Evolutionary conservation across 441 rosid species (phyloP).

Genomic region (Erodium trifolium): DNA sequence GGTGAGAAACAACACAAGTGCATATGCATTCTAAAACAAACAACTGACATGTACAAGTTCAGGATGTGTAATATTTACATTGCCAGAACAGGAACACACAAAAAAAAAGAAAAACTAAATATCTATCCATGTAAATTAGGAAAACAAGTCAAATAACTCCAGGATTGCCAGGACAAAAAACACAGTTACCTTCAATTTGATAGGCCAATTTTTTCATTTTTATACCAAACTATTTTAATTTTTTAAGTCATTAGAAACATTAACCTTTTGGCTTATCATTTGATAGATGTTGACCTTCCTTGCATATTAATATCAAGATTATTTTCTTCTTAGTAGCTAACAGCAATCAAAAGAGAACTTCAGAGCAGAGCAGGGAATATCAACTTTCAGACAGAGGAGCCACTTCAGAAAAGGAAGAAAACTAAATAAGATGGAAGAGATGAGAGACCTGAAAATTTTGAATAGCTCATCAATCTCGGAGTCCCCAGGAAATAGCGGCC

Average conservation of each 20-base stretch:
- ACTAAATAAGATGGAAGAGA: not conserved
- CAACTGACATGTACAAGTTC: not conserved
- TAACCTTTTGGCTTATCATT: not conserved
- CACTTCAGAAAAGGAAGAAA: not conserved
- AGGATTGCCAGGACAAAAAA: not conserved
- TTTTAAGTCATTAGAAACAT: not conserved
- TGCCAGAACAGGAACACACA: not conserved
- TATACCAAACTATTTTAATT: too few relatives aligned
- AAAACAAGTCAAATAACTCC: not conserved
- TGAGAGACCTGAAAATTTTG: slow-evolving; percentile 79
- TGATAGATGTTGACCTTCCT: not conserved
- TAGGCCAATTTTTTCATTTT: not conserved
- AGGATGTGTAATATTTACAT: not conserved
- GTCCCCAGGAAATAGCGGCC: slow-evolving; percentile 93
- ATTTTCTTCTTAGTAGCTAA: not conserved
- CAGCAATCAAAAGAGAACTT: not conserved
- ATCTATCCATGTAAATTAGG: not conserved
- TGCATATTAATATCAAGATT: not conserved
- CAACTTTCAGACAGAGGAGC: not conserved
- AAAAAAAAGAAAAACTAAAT: too few relatives aligned
- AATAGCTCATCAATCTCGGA: slow-evolving; percentile 93
- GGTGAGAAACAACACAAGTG: not conserved
- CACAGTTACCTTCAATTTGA: not conserved
- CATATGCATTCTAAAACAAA: not conserved
- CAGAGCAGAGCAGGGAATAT: not conserved